Base-by-base conservation (phyloP, 139 green algal genomes). In the Yamagishiella unicocca region DNA sequence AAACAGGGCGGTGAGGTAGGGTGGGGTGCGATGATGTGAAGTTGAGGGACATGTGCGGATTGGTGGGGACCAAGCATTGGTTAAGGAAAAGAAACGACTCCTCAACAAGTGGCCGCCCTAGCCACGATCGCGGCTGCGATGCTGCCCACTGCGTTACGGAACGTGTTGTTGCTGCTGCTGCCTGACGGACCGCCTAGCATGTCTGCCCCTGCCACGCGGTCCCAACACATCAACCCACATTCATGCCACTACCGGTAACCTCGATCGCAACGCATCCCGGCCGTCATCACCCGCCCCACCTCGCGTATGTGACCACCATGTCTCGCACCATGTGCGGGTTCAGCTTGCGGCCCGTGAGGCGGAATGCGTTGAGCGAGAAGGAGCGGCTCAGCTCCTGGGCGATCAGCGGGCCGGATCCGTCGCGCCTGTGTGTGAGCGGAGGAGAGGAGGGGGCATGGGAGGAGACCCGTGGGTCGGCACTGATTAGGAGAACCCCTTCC, bases 271-370 rank as follows among this genome's bases (percentile, higher is more conserved):
- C 33, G 2, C 66, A 45, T 27, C 4, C 10, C 7, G 31, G 9
- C 46, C 10, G 6, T 12, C 24, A 35, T n/a, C 31, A 1, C 46
- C 46, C n/a, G 33, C 37, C 75, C 21, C 75, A 82, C 75, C 75
- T 46, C 4, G 75, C 75, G 53, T 82, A 82, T 31, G 75, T 82
- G 33, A 82, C 75, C 40, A 82, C 33, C 50, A 68, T 82, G 45
- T 68, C 75, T 25, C 75, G 75, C 3, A 82, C 75, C 75, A 82
- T 82, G 75, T 82, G 75, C 10, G 75, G 75, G 45, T 82, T 82
- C 6, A 70, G 5, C 45, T 82, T 82, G 31, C 50, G 50, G 8
- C 75, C 75, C 14, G 75, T 82, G 31, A 82, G 46, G 31, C 75
- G 75, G 45, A 68, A 82, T 4, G 45, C 75, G 75, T 68, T 54